Percentiles rank a stretch among this genome's conserved stretches.
phyloP scores from a whole-genome alignment of 345 rosid genomes.

The Iberis pinnata region DNA sequence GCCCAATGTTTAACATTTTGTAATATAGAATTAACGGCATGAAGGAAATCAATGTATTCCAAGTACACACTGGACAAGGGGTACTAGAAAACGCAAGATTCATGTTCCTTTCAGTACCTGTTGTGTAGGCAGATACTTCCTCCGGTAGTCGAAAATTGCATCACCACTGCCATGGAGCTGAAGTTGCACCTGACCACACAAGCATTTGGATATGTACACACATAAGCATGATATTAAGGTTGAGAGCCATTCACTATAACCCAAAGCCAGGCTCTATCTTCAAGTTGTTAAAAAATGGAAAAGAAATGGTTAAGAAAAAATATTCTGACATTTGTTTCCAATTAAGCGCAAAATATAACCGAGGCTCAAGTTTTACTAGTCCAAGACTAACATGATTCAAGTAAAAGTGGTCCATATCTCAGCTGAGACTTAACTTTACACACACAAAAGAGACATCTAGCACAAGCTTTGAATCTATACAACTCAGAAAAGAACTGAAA shows the following conservation, averaged over 20 bases:
- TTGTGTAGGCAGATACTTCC: constrained; percentile 92
- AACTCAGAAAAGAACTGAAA: constrained; percentile 15
- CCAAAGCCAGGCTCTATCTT: neutral
- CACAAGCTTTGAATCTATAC: constrained; percentile 2
- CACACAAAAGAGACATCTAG: neutral
- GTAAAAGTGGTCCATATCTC: constrained; percentile 7
- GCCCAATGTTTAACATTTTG: neutral
- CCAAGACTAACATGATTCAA: constrained; percentile 1
- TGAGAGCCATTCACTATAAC: neutral
- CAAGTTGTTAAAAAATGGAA: neutral
- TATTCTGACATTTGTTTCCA: neutral
- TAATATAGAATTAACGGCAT: constrained; percentile 15
- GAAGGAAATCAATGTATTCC: constrained; percentile 4
- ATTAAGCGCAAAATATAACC: neutral
- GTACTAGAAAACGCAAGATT: constrained; percentile 15
- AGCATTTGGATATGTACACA: constrained; percentile 15
- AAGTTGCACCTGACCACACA: constrained; percentile 71
- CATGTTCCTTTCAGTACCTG: constrained; percentile 46
- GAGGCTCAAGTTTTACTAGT: neutral
- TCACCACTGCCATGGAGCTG: constrained; percentile 59
- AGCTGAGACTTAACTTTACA: constrained; percentile 7
- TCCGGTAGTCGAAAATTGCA: constrained; percentile 79
- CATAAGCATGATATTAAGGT: constrained; percentile 4
- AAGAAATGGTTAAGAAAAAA: neutral
- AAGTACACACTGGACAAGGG: neutral